Evolutionary conservation across 345 rosid genomes (phyloP).

Genomic region (Salix suchowensis): DNA sequence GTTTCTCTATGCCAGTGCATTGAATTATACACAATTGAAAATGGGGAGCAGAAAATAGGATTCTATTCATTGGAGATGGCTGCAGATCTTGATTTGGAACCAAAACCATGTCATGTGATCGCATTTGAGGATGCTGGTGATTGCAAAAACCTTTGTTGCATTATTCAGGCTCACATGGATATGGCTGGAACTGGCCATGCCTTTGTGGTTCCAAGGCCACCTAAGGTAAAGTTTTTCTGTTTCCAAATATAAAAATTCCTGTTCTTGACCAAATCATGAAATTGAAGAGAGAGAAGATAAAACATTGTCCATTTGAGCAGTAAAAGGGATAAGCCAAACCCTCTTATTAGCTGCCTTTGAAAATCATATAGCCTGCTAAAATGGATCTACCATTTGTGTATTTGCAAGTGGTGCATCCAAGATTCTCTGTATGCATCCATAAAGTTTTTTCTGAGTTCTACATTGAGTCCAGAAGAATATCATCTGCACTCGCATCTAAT

Average conservation of each 20-base stretch:
- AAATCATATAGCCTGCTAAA: neutral
- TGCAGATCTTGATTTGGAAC: conserved; percentile 81
- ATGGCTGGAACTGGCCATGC: conserved; percentile 72
- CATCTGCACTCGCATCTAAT: neutral
- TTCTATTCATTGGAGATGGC: conserved; percentile 93
- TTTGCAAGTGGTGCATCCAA: neutral
- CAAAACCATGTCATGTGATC: conserved; percentile 74
- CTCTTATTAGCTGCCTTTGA: neutral
- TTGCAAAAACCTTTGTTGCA: conserved; percentile 69
- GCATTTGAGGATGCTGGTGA: conserved; percentile 76
- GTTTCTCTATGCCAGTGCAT: conserved; percentile 59
- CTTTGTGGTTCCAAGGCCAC: conserved; percentile 75
- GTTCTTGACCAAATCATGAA: neutral
- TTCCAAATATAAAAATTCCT: neutral
- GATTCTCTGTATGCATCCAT: neutral
- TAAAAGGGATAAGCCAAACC: neutral
- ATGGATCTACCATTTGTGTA: neutral
- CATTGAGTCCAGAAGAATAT: neutral
- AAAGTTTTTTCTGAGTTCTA: neutral
- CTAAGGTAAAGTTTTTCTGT: conserved; percentile 50
- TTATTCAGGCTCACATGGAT: conserved; percentile 79
- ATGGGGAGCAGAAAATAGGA: conserved; percentile 61
- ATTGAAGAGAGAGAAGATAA: neutral
- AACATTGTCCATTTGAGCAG: neutral
- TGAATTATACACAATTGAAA: conserved; percentile 60